phyloP scores from a whole-genome alignment of 495 filamentous ascomycete genomes.

The Chaetomidium leptoderma region DNA sequence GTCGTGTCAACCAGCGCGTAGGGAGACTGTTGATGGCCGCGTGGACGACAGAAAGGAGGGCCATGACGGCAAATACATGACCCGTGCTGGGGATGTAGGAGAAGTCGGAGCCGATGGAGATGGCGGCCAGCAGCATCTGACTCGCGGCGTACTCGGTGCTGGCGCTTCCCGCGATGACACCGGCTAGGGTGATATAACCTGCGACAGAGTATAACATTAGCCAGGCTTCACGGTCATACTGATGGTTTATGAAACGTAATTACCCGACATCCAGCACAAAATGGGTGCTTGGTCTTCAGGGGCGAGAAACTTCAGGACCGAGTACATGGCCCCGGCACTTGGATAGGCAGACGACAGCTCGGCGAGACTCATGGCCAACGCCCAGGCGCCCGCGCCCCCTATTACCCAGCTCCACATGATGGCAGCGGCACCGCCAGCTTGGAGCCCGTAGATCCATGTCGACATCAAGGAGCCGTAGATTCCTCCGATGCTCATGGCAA shows the following conservation, averaged over 20 bases:
- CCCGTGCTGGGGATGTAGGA: slow-evolving; percentile 49
- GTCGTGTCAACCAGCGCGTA: slow-evolving; percentile 60
- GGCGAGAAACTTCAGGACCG: slow-evolving; percentile 43
- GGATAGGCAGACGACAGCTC: slow-evolving; percentile 58
- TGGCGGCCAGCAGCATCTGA: slow-evolving; percentile 63
- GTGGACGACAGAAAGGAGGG: slow-evolving; percentile 51
- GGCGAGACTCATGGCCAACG: slow-evolving; percentile 56
- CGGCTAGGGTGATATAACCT: slow-evolving; percentile 67
- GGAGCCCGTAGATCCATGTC: slow-evolving; percentile 56
- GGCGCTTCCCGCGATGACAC: slow-evolving; percentile 61
- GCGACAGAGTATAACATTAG: background rate
- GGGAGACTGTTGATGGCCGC: slow-evolving; percentile 57
- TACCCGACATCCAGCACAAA: slow-evolving; percentile 46
- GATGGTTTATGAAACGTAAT: background rate
- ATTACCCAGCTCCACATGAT: slow-evolving; percentile 64
- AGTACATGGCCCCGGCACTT: slow-evolving; percentile 54
- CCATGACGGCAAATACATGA: slow-evolving; percentile 59
- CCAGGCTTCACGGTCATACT: background rate
- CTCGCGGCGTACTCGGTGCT: slow-evolving; percentile 64
- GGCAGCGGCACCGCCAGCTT: slow-evolving; percentile 56
- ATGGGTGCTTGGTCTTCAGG: slow-evolving; percentile 41
- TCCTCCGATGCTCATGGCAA: slow-evolving; percentile 59
- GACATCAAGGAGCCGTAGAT: slow-evolving; percentile 59
- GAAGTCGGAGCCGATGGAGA: slow-evolving; percentile 57
- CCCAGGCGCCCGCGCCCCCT: slow-evolving; percentile 59